Base-by-base conservation (phyloP, 495 filamentous ascomycete species). In the Chaetomium cochliodes region DNA sequence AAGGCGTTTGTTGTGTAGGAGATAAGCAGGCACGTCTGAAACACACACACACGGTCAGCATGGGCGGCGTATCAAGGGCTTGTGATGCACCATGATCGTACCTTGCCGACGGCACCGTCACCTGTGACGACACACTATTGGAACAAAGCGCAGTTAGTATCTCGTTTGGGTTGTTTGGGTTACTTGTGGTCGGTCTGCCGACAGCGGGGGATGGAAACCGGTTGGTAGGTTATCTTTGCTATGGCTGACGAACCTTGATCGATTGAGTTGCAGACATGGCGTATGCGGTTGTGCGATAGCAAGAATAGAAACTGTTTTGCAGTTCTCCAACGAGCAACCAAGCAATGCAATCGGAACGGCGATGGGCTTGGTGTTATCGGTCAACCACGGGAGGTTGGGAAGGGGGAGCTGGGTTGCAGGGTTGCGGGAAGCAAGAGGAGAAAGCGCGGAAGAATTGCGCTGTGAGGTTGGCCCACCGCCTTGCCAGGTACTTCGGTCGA, bases 1-100 rank as follows among this genome's bases (percentile, higher is more conserved):
- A 98, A 98, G 47, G 94, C 94, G 83, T 98, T 98, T 56, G 94
- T 98, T 46, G 94, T 98, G 77, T 98, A 98, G 22, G 94, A 98
- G 74, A 98, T 98, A 69, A 98, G 88, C 62, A 98, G 89, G 82
- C 94, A 98, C 82, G 94, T 98, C 96, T 98, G 71, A n/a, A 60
- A 56, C 52, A 55, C 51, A 58, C 2, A 56, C 52, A 55, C 51
- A 58, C 2, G 11, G 25, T 61, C 26, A 63, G 60, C 20, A 50
- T 47, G 46, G 9, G 22, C 22, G 18, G 41, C 22, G 15, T 22
- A 6, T 20, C 22, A 25, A 37, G 30, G 11, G 22, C 6, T 23
- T 18, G 37, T 20, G 39, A 22, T 58, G 49, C 30, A 50, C 26
- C 26, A 58, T 55, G 49, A 49, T 76, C 84, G 76, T 72, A 96